Evolutionary conservation across 2,329 filamentous ascomycete species (phyloP), one percentile per base, ranked within the genome.

Genomic region (Fusarium sp.): DNA sequence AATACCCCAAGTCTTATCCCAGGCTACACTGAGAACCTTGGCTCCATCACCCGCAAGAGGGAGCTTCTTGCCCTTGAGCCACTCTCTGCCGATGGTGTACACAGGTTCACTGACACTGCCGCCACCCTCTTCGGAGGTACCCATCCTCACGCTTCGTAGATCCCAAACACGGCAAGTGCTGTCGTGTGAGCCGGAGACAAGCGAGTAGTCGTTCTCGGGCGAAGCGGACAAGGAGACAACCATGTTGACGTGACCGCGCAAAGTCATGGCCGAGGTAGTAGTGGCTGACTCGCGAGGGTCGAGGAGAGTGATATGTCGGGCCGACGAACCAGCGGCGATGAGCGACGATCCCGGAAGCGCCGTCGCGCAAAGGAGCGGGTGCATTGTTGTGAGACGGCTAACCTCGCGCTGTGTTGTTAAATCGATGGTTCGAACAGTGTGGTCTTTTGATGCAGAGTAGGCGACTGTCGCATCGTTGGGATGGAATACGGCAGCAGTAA

Each of bases 151-250:
- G 75, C 89, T 91, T 58, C 96, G 87, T 71, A 98, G 86, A 84
- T 99, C 96, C 96, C 96, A 99, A 51, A 99, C 90, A 54, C 94
- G 89, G 76, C 93, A 96, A 2, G 94, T 97, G 34, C 95, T 94
- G 80, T 99, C 96, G 80, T 97, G 93, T 47, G 92, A 92, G n/a
- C 89, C 95, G 32, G 92, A 96, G 1, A 95, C 93, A 11, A 99
- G 86, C n/a, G 92, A 90, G 82, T 95, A 93, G 68, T 91, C 89
- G 76, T 91, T 95, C 43, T 89, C 87, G 9, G 87, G 89, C 42
- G 83, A 84, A 12, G 83, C 78, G 3, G 79, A 77, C 32, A 90
- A 75, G 10, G 83, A 83, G 3, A 84, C 83, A 20, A 91, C 85
- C 83, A 88, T 88, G 83, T 97, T 97, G 64, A 89, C 89, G 82